A percentile compares a stretch with the other conserved stretches of the same genome.
Evolutionary conservation across 1,284 basidiomycete species (phyloP).

Genomic region (Rhodotorula sp.): DNA sequence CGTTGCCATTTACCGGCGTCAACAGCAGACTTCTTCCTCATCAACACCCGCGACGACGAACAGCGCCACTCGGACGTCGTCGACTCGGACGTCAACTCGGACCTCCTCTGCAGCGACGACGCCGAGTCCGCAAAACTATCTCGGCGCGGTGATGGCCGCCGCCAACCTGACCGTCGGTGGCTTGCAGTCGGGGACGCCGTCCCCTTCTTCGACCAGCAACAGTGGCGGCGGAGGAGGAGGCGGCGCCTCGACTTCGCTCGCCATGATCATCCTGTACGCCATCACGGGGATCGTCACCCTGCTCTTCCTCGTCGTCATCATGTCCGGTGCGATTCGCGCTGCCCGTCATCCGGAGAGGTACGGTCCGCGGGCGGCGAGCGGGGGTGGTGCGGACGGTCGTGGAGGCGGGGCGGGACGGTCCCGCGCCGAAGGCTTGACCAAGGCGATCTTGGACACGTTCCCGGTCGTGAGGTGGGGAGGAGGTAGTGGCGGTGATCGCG

Average conservation of each 20-base stretch:
- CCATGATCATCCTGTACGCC: constrained; percentile 57
- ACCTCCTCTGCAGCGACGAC: constrained; percentile 4
- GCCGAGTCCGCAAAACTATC: constrained; percentile 23
- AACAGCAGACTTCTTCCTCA: constrained; percentile 6
- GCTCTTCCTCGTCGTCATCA: constrained; percentile 70
- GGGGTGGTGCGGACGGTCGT: constrained; percentile 25
- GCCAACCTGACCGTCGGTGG: constrained; percentile 37
- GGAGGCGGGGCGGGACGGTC: constrained; percentile 59
- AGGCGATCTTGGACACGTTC: constrained; percentile 90
- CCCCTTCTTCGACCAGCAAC: neutral
- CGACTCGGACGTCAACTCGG: neutral
- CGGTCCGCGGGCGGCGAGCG: constrained; percentile 60
- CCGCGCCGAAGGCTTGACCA: constrained; percentile 73
- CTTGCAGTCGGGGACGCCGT: constrained; percentile 5
- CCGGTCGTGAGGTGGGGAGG: constrained; percentile 78
- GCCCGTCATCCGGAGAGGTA: constrained; percentile 87
- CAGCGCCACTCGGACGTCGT: neutral
- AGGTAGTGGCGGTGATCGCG: constrained; percentile 11
- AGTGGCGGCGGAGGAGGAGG: neutral
- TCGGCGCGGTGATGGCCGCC: constrained; percentile 36
- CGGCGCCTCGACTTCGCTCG: constrained; percentile 62
- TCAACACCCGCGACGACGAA: neutral
- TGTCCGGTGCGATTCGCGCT: constrained; percentile 76
- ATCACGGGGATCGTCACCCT: constrained; percentile 64
- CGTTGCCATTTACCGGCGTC: neutral